A percentile compares a stretch with the other conserved stretches of the same genome.
phyloP scores from a whole-genome alignment of 192 early-diverging fungal species.

The Diversispora epigaea region DNA sequence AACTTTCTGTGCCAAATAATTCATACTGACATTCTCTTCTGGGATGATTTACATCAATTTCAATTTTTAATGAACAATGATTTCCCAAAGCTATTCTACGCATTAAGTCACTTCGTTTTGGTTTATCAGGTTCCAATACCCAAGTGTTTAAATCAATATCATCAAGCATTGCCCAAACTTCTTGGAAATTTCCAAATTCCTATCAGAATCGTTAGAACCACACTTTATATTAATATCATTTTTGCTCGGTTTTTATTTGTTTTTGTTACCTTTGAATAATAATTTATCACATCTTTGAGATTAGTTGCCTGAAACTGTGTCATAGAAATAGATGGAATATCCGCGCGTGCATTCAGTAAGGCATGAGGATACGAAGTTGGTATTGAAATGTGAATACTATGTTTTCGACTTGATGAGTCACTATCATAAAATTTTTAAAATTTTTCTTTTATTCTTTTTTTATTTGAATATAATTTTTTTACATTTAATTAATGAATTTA shows the following conservation, averaged over 20 bases:
- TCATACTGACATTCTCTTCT: conserved; percentile 1
- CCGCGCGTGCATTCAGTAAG: background rate
- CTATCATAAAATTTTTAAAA: background rate
- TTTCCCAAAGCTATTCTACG: conserved; percentile 29
- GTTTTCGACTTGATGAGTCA: conserved; percentile 32
- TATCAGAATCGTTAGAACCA: background rate
- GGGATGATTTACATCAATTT: conserved; percentile 10
- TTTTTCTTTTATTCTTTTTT: background rate
- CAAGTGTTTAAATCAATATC: conserved; percentile 28
- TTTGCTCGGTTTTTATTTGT: background rate
- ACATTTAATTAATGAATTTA: background rate
- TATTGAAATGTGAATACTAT: conserved; percentile 5
- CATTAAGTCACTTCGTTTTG: conserved; percentile 23
- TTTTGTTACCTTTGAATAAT: conserved; percentile 14
- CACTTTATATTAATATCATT: background rate
- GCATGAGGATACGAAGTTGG: conserved; percentile 19
- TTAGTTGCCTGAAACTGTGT: background rate
- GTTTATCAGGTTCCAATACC: conserved; percentile 29
- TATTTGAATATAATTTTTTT: background rate
- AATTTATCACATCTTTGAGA: conserved; percentile 3
- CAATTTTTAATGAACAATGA: conserved; percentile 28
- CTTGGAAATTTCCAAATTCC: conserved; percentile 30
- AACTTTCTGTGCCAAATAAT: conserved; percentile 22
- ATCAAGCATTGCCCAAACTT: conserved; percentile 31
- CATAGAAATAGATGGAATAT: conserved; percentile 7